Evolutionary conservation across 495 filamentous ascomycete genomes (phyloP), one percentile per base, ranked within the genome.

Genomic region (Penicillium arizonense): DNA sequence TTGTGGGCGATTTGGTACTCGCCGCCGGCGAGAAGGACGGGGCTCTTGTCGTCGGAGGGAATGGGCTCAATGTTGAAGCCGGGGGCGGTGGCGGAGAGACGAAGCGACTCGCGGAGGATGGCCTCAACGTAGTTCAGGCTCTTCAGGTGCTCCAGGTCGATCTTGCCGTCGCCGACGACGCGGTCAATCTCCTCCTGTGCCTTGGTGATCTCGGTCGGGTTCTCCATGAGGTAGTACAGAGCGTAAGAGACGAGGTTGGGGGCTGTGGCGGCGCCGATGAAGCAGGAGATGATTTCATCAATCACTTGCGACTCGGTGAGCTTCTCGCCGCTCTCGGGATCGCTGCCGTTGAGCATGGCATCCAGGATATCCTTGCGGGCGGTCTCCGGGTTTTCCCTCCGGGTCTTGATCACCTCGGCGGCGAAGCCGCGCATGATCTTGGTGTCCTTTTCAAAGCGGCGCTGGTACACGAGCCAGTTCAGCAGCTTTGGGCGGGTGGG

Each of bases 61-160:
- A 77, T 56, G 11, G 77, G 70, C 50, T 80, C 75, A 50, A 78
- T 76, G 62, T 86, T 86, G 68, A 88, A 84, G 2, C 75, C 71
- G 0, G 86, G 78, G 14, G 87, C 88, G 3, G 86, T 82, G 3
- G 87, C 80, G 16, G 73, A 77, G 1, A 92, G 69, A 34, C 90
- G 83, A 18, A 93, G 70, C 0, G 88, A 80, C 68, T 96, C 90
- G 8, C 87, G 81, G 33, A 94, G 74, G 45, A 87, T 73, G 34
- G 80, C 87, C 26, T 82, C 77, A 53, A 85, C 68, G 67, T 89
- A 92, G 3, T 74, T 68, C 11, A 92, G 71, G 44, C 82, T 80
- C 16, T 78, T 74, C 50, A 93, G 71, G 61, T 91, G 86, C 10
- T 85, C 66, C 32, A 74, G 59, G 18, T 67, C 57, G 40, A 78